These are phyloP conservation scores for Candida alai DNA, from an alignment of 805 yeast genomes.

Conservation along the genomic window DNA sequence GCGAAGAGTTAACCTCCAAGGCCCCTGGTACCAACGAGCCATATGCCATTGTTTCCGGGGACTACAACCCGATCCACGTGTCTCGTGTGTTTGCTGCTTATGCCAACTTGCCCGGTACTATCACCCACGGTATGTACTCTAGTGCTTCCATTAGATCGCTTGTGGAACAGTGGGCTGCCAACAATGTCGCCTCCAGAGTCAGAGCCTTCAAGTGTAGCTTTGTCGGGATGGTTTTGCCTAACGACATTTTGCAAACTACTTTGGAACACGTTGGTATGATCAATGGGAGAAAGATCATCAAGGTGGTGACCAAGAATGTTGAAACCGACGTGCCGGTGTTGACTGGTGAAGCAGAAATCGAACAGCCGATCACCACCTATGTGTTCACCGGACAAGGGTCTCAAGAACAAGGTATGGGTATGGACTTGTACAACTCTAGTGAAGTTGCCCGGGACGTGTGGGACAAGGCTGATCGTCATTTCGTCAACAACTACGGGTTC, in stretches of 20 bases:
- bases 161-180: constrained; percentile 98
- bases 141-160: constrained; percentile 92
- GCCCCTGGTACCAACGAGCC: constrained; percentile 97
- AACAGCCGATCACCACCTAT: constrained; percentile 94
- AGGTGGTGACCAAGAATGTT: constrained; percentile 82
- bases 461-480: constrained; percentile 96
- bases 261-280: constrained; percentile 98
- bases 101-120: constrained; percentile 94
- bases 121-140: constrained; percentile 98
- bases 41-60: constrained; percentile 96
- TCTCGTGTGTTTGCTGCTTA: constrained; percentile 91
- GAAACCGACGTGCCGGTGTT: constrained; percentile 77
- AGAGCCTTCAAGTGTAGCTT: constrained; percentile 89
- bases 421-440: constrained; percentile 91
- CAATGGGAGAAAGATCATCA: constrained; percentile 95
- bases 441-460: constrained; percentile 93
- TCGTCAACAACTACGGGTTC: constrained; percentile 92
- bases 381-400: constrained; percentile 99
- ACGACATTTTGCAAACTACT: constrained; percentile 79
- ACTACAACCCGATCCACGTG: constrained; percentile 97
- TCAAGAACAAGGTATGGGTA: constrained; percentile 99
- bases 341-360: constrained; percentile 96
- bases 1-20: constrained; percentile 59
- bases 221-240: constrained; percentile 97
- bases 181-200: constrained; percentile 92